phyloP scores from a whole-genome alignment of 2,329 filamentous ascomycete species.

The Fusarium camptoceras region DNA sequence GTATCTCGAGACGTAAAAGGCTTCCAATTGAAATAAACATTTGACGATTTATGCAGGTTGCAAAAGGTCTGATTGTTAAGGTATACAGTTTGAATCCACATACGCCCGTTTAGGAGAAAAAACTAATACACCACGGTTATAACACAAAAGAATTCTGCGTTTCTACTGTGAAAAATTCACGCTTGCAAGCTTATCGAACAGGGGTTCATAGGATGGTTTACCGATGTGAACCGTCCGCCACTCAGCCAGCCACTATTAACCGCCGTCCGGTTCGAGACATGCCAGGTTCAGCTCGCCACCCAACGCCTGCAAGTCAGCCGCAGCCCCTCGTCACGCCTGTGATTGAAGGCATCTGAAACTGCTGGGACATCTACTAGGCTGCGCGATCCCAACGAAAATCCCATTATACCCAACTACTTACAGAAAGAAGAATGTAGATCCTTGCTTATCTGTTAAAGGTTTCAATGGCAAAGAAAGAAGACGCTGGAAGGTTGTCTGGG shows the following conservation, averaged over 20 bases:
- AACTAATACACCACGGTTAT: too few species aligned
- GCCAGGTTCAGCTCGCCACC: neutral
- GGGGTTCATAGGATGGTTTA: neutral
- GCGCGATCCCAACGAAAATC: neutral
- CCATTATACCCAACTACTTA: neutral
- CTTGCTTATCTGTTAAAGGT: accelerated
- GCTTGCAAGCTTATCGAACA: neutral
- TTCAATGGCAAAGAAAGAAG: neutral
- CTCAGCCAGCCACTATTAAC: neutral
- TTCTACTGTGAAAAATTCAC: too few species aligned
- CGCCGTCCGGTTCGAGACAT: neutral
- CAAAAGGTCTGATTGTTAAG: too few species aligned
- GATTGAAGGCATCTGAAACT: neutral
- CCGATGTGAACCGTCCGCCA: neutral
- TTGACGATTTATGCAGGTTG: too few species aligned
- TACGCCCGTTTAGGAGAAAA: too few species aligned
- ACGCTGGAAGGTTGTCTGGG: neutral
- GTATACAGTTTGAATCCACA: too few species aligned
- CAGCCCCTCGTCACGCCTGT: neutral
- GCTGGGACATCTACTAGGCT: neutral
- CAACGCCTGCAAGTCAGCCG: neutral
- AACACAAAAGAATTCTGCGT: too few species aligned
- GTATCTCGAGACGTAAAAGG: too few species aligned
- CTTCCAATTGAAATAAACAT: too few species aligned
- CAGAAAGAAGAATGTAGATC: neutral